Conservation (phyloP, 441 rosid species). For the Populus trichocarpa region DNA sequence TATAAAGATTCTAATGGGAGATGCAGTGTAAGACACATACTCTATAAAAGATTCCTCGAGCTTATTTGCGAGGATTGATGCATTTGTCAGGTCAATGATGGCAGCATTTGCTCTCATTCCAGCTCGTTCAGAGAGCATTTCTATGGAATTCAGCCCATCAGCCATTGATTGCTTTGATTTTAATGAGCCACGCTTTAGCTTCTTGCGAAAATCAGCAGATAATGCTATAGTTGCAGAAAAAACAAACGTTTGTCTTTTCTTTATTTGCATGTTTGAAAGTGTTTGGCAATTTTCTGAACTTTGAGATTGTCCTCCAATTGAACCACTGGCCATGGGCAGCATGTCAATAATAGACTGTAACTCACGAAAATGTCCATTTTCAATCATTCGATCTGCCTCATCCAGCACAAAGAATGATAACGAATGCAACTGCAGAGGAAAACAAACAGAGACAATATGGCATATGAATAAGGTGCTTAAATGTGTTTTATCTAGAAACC, state of each 20-base stretch:
- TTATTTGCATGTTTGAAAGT: slow-evolving; percentile 56
- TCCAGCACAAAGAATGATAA: slow-evolving; percentile 97
- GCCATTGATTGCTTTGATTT: slow-evolving; percentile 59
- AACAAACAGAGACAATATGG: background rate
- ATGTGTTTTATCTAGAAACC: too few species aligned
- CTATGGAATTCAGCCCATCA: slow-evolving; percentile 75
- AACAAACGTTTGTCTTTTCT: slow-evolving; percentile 93
- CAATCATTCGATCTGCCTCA: slow-evolving; percentile 99
- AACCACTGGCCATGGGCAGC: slow-evolving; percentile 57
- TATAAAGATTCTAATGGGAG: background rate
- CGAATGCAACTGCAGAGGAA: slow-evolving; percentile 69
- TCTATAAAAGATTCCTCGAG: slow-evolving; percentile 91
- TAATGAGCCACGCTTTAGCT: slow-evolving; percentile 65
- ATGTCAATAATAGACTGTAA: slow-evolving; percentile 94
- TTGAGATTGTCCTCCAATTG: slow-evolving; percentile 45
- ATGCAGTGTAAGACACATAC: slow-evolving; percentile 40
- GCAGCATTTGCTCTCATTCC: slow-evolving; percentile 88
- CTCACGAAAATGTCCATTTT: slow-evolving; percentile 92
- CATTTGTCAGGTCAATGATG: slow-evolving; percentile 81
- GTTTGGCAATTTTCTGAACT: slow-evolving; percentile 51
- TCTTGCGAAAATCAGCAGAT: slow-evolving; percentile 90
- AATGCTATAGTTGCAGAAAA: slow-evolving; percentile 96
- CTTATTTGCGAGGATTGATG: slow-evolving; percentile 65
- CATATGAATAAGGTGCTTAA: too few species aligned
- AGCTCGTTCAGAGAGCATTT: slow-evolving; percentile 79